These are phyloP conservation scores for Herpetomonas samuelpessoai DNA, from an alignment of 208 protist genomes.

Conservation along the genomic window DNA sequence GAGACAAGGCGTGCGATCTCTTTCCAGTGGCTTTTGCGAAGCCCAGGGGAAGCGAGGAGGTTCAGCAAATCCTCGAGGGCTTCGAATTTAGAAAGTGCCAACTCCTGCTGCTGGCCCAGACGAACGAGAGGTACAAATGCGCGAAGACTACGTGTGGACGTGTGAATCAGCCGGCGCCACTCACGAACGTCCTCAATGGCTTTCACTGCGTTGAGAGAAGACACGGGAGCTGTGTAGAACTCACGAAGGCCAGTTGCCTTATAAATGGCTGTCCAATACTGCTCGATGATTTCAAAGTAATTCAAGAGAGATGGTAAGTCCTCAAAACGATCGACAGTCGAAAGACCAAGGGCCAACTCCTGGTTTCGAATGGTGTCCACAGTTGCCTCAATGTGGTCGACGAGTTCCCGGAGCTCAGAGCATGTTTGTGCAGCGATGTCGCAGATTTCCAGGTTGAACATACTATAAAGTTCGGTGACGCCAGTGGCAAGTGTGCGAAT, in stretches of 20 bases:
- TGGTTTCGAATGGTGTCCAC: constrained; percentile 62
- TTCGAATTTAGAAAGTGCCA: constrained; percentile 76
- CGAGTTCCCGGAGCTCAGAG: constrained; percentile 64
- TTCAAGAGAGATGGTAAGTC: constrained; percentile 51
- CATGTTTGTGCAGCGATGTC: constrained; percentile 88
- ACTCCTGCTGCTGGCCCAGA: constrained; percentile 80
- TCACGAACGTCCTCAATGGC: constrained; percentile 77
- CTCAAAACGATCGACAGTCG: constrained; percentile 52
- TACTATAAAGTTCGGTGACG: constrained; percentile 75
- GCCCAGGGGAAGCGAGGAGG: constrained; percentile 67
- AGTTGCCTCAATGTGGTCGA: constrained; percentile 38
- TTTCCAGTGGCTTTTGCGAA: constrained; percentile 88
- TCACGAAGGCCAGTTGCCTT: constrained; percentile 54
- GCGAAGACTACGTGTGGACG: constrained; percentile 60
- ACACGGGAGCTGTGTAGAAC: constrained; percentile 73
- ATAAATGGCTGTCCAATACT: constrained; percentile 78
- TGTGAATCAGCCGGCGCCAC: constrained; percentile 76
- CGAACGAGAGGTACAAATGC: constrained; percentile 61
- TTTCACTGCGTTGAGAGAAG: constrained; percentile 38
- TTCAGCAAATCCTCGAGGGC: constrained; percentile 57
- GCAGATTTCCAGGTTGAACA: constrained; percentile 83
- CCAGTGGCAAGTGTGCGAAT: constrained; percentile 67
- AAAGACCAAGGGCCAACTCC: constrained; percentile 43
- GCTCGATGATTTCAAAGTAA: constrained; percentile 79
- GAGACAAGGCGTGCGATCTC: constrained; percentile 72